Conservation (phyloP, 2,329 filamentous ascomycete species). For the Ophiostoma triangulosporum region DNA sequence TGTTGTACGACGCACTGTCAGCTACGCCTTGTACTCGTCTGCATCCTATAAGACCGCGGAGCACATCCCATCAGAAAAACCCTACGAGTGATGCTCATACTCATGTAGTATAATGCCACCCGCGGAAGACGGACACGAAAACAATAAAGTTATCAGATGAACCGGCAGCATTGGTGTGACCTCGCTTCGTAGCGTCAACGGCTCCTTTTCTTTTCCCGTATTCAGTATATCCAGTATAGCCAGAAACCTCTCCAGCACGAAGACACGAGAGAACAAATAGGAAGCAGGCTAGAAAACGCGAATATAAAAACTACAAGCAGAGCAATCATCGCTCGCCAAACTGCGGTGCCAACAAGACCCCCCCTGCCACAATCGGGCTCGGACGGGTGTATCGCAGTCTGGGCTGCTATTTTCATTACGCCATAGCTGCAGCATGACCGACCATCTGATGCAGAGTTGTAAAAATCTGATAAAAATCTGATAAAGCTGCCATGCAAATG, state of each 20-base stretch:
- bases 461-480: background rate
- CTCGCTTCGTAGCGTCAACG: background rate
- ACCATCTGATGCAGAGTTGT: background rate
- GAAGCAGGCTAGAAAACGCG: background rate
- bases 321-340: background rate
- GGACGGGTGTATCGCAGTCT: too few relatives aligned
- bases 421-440: background rate
- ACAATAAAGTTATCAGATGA: background rate
- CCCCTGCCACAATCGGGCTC: background rate
- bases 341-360: background rate
- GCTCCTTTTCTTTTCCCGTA: background rate
- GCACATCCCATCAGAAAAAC: too few relatives aligned
- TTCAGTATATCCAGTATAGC: background rate
- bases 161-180: background rate
- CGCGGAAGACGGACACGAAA: background rate
- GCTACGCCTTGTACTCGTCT: too few relatives aligned
- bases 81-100: background rate
- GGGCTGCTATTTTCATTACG: background rate
- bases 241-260: background rate
- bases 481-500: too few relatives aligned
- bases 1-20: too few relatives aligned
- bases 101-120: background rate
- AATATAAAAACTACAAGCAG: background rate
- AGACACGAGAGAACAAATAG: background rate
- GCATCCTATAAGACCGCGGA: too few relatives aligned